phyloP scores from a whole-genome alignment of 2,329 filamentous ascomycete species.

The Thielaviopsis euricoi region DNA sequence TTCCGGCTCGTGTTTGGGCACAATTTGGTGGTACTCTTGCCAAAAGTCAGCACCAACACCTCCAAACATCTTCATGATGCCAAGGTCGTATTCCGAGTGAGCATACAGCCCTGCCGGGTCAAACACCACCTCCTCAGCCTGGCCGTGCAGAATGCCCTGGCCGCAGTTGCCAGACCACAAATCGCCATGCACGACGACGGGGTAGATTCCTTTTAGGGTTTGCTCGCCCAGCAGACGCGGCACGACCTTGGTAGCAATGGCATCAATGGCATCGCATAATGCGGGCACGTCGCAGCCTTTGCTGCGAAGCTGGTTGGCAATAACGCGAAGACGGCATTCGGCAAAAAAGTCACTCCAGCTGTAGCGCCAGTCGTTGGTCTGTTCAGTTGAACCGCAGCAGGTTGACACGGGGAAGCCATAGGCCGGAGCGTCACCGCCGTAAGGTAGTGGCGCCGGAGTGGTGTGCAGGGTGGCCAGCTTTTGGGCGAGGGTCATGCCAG shows the following conservation, averaged over 20 bases:
- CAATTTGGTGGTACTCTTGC: slow-evolving; percentile 57
- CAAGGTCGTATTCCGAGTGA: slow-evolving; percentile 78
- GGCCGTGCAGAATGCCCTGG: slow-evolving; percentile 39
- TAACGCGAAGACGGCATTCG: slow-evolving; percentile 51
- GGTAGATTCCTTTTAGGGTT: slow-evolving; percentile 47
- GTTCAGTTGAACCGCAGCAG: slow-evolving; percentile 71
- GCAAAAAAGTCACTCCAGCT: slow-evolving; percentile 82
- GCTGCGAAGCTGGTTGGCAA: slow-evolving; percentile 21
- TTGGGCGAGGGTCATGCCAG: slow-evolving; percentile 44
- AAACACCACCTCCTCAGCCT: slow-evolving; percentile 58
- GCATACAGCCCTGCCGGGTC: slow-evolving; percentile 71
- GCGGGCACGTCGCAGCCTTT: slow-evolving; percentile 23
- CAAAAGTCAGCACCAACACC: slow-evolving; percentile 61
- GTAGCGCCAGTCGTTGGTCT: slow-evolving; percentile 56
- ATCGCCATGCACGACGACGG: slow-evolving; percentile 78
- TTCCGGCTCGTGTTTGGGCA: slow-evolving; percentile 64
- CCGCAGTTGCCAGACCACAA: slow-evolving; percentile 83
- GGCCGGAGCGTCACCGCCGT: slow-evolving; percentile 36
- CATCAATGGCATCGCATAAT: slow-evolving; percentile 46
- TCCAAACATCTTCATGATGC: slow-evolving; percentile 95
- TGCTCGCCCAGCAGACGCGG: slow-evolving; percentile 57
- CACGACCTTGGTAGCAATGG: slow-evolving; percentile 47
- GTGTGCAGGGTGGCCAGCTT: slow-evolving; percentile 69
- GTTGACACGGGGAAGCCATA: slow-evolving; percentile 79
- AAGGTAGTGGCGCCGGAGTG: slow-evolving; percentile 50